Evolutionary conservation across 495 filamentous ascomycete genomes (phyloP).

Genomic region (Platismatia glauca): DNA sequence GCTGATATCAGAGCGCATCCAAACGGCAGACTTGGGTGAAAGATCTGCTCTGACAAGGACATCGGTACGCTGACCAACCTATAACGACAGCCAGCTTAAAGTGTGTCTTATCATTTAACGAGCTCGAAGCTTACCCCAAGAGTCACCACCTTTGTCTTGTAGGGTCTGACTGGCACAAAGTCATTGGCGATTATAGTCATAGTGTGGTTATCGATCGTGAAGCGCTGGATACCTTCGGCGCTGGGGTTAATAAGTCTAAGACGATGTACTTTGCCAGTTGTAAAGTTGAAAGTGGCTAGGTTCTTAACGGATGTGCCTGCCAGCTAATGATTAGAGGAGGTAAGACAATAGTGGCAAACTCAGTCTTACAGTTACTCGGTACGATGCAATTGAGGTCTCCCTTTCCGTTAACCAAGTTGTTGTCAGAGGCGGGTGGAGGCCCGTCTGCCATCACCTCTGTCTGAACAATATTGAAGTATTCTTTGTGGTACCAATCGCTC

Average conservation of each 20-base stretch:
- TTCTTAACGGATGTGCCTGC: slow-evolving; percentile 28
- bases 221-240: slow-evolving; percentile 40
- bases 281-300: slow-evolving; percentile 29
- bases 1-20: slow-evolving; percentile 44
- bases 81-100: no score
- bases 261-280: slow-evolving; percentile 39
- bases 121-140: slow-evolving; percentile 40
- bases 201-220: slow-evolving; percentile 43
- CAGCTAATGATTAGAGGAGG: slow-evolving; percentile 19
- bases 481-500: neutral
- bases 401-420: slow-evolving; percentile 44
- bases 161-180: slow-evolving; percentile 43
- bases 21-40: slow-evolving; percentile 41
- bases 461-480: no score
- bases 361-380: no score
- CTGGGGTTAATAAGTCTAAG: slow-evolving; percentile 39
- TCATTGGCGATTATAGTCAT: slow-evolving; percentile 42
- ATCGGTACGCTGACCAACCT: slow-evolving; percentile 57
- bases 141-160: slow-evolving; percentile 35
- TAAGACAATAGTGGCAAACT: no score
- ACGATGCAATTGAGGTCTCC: slow-evolving; percentile 33
- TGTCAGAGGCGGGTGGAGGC: slow-evolving; percentile 23
- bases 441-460: no score
- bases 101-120: no score
- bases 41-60: slow-evolving; percentile 53